These are phyloP conservation scores for Mortierella antarctica DNA, from an alignment of 192 early-diverging fungal genomes.

Conservation along the genomic window DNA sequence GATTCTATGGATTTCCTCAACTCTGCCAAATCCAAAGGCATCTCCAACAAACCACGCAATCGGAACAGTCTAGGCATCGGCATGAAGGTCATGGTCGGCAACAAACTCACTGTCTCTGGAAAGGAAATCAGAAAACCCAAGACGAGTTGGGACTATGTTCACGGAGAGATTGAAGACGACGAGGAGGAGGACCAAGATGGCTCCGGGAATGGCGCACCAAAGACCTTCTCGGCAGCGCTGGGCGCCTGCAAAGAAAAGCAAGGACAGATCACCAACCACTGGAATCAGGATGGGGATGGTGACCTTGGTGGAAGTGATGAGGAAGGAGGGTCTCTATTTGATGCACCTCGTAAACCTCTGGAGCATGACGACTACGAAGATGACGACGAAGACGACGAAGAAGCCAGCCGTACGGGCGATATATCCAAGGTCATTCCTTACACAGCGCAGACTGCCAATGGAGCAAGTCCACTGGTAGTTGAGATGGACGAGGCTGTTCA, in stretches of 20 bases:
- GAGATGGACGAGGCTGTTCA: constrained; percentile 30
- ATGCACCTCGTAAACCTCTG: constrained; percentile 19
- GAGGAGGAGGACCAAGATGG: constrained; percentile 16
- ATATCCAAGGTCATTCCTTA: constrained; percentile 27
- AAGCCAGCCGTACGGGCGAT: neutral
- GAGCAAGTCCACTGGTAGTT: constrained; percentile 28
- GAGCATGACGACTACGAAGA: constrained; percentile 13
- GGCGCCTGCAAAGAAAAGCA: constrained; percentile 18
- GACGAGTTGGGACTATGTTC: constrained; percentile 51
- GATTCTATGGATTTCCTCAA: constrained; percentile 28
- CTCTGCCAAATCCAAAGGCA: constrained; percentile 27
- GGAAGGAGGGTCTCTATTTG: constrained; percentile 27
- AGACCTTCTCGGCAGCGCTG: constrained; percentile 27
- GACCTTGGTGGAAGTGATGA: constrained; percentile 5
- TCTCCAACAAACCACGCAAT: constrained; percentile 34
- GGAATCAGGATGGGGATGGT: constrained; percentile 5
- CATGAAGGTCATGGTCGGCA: constrained; percentile 52
- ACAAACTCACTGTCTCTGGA: constrained; percentile 43
- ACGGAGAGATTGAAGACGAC: constrained; percentile 39
- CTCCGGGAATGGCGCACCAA: constrained; percentile 2
- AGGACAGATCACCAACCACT: neutral
- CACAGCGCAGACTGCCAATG: neutral
- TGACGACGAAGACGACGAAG: neutral
- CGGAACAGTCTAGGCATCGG: constrained; percentile 49
- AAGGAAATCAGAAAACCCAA: constrained; percentile 51